These are phyloP conservation scores for Colletotrichum destructivum DNA, from an alignment of 2,329 filamentous ascomycete genomes.

Conservation along the genomic window DNA sequence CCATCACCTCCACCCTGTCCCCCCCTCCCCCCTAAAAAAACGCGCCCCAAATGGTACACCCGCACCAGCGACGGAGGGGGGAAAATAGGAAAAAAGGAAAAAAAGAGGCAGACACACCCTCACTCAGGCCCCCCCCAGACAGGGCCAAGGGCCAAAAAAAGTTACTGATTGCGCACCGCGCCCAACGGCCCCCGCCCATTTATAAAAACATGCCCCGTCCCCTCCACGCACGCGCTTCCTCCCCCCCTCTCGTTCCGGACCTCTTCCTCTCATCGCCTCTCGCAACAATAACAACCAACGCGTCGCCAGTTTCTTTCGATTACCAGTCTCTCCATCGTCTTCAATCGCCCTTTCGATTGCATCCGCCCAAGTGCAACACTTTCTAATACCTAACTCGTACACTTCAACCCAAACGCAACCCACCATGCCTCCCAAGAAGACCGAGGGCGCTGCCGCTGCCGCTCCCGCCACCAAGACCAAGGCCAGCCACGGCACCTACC, in stretches of 20 bases:
- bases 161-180: constrained; percentile 70
- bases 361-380: constrained; percentile 37
- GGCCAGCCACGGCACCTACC: constrained; percentile 69
- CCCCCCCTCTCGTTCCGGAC: constrained; percentile 53
- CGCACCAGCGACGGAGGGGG: background rate
- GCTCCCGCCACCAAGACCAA: constrained; percentile 53
- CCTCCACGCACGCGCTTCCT: constrained; percentile 64
- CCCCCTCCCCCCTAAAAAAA: background rate
- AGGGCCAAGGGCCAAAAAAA: constrained; percentile 28
- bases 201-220: constrained; percentile 73
- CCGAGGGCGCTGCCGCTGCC: constrained; percentile 53
- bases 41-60: constrained; percentile 11
- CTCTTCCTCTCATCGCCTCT: constrained; percentile 44
- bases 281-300: constrained; percentile 46
- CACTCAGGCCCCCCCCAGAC: background rate
- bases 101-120: constrained; percentile 8
- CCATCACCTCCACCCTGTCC: background rate
- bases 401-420: constrained; percentile 44
- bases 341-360: constrained; percentile 42
- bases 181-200: constrained; percentile 66
- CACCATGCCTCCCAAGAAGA: constrained; percentile 75
- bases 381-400: constrained; percentile 44
- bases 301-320: constrained; percentile 41
- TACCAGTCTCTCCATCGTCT: constrained; percentile 42
- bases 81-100: background rate